phyloP scores from a whole-genome alignment of 768 basidiomycete genomes.

The Boletus sp. region DNA sequence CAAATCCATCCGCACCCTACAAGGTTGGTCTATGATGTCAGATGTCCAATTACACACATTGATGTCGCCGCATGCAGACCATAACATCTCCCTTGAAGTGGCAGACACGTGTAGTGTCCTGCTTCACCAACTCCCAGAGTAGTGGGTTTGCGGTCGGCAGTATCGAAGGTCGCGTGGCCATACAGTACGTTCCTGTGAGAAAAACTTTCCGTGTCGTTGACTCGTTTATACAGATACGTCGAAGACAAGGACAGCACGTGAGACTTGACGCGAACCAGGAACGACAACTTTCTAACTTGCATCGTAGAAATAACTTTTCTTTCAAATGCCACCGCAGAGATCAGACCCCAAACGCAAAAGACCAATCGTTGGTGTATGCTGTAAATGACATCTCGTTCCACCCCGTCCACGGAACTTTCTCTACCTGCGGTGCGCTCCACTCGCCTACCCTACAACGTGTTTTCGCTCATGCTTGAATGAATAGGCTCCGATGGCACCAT shows the following conservation, averaged over 20 bases:
- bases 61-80: slow-evolving; percentile 44
- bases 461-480: slow-evolving; percentile 6
- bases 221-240: slow-evolving; percentile 56
- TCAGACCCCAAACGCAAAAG: slow-evolving; percentile 51
- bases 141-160: slow-evolving; percentile 85
- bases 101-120: slow-evolving; percentile 87
- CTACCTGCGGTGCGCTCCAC: slow-evolving; percentile 60
- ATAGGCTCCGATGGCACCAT: slow-evolving; percentile 81
- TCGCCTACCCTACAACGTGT: slow-evolving; percentile 23
- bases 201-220: background rate
- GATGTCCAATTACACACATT: background rate
- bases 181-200: slow-evolving; percentile 65
- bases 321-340: slow-evolving; percentile 82
- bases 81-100: slow-evolving; percentile 87
- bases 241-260: slow-evolving; percentile 80
- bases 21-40: slow-evolving; percentile 48
- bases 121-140: slow-evolving; percentile 64
- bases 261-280: slow-evolving; percentile 21
- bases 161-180: slow-evolving; percentile 89
- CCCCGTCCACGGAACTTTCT: slow-evolving; percentile 80
- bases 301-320: slow-evolving; percentile 70
- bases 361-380: slow-evolving; percentile 70
- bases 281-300: background rate
- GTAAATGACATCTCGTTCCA: slow-evolving; percentile 90
- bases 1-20: slow-evolving; percentile 74